These are phyloP conservation scores for Boletus sensibilis DNA, from an alignment of 768 basidiomycete genomes.

Conservation along the genomic window DNA sequence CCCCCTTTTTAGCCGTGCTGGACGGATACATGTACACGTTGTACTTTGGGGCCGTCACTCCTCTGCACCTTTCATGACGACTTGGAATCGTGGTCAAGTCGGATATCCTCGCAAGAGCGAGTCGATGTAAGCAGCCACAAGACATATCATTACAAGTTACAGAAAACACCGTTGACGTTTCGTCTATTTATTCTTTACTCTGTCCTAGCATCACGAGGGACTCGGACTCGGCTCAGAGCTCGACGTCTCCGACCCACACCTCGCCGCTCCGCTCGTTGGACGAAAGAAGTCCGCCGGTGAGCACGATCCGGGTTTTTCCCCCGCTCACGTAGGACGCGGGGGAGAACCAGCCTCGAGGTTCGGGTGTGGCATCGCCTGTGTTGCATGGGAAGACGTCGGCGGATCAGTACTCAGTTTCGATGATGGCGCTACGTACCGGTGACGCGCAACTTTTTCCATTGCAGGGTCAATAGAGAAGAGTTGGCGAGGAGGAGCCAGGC, in stretches of 20 bases:
- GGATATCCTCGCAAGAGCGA: too few species aligned
- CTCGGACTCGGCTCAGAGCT: constrained; percentile 10
- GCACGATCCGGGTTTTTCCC: constrained; percentile 29
- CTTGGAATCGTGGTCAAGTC: too few species aligned
- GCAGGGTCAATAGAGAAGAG: constrained; percentile 3
- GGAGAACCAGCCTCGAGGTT: constrained; percentile 46
- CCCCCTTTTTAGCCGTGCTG: too few species aligned
- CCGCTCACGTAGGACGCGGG: constrained; percentile 25
- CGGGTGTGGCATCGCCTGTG: constrained; percentile 16
- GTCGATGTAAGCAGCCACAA: too few species aligned
- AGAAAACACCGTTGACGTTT: too few species aligned
- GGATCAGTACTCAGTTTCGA: neutral
- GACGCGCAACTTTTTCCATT: constrained; percentile 28
- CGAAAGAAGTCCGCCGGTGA: constrained; percentile 42
- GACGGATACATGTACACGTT: too few species aligned
- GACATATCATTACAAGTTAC: too few species aligned
- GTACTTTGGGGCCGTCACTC: too few species aligned
- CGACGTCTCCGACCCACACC: constrained; percentile 40
- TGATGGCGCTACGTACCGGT: neutral
- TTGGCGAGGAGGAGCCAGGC: constrained; percentile 35
- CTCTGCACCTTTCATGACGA: too few species aligned
- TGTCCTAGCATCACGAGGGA: too few species aligned
- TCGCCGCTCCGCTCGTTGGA: constrained; percentile 42
- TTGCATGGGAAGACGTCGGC: neutral
- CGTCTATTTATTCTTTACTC: too few species aligned